Conservation (phyloP, 202 grass and related monocot genomes). For the Digitaria exilis region DNA sequence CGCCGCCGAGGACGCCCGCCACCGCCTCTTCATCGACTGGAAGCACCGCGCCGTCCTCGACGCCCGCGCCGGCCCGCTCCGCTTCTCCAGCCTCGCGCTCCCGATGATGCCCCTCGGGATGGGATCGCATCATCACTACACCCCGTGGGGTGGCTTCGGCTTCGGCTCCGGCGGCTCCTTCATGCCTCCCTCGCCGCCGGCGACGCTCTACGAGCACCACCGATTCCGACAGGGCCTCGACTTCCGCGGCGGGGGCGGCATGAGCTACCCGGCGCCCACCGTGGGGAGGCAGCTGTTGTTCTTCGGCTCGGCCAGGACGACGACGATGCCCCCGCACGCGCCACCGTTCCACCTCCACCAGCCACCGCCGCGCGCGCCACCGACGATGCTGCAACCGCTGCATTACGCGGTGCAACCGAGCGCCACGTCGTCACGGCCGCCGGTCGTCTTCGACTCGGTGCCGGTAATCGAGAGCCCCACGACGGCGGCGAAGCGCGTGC, state of each 20-base stretch:
- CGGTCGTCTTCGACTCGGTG: slow-evolving; percentile 63
- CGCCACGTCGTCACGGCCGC: slow-evolving; percentile 26
- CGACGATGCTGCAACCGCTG: slow-evolving; percentile 30
- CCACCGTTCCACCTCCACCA: too few relatives aligned
- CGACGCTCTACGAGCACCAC: slow-evolving; percentile 86
- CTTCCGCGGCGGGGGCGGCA: slow-evolving; percentile 28
- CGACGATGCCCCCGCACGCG: slow-evolving; percentile 34
- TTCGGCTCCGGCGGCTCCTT: slow-evolving; percentile 35
- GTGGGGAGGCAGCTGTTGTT: slow-evolving; percentile 55
- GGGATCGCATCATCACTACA: slow-evolving; percentile 35
- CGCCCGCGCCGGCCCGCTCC: slow-evolving; percentile 41
- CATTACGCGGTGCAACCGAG: slow-evolving; percentile 42
- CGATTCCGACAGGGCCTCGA: slow-evolving; percentile 56
- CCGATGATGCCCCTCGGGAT: slow-evolving; percentile 43
- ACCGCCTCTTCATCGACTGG: slow-evolving; percentile 88
- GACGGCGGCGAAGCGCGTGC: slow-evolving; percentile 76
- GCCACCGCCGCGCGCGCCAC: slow-evolving; percentile 40
- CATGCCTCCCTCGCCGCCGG: slow-evolving; percentile 63
- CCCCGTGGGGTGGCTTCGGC: slow-evolving; percentile 47
- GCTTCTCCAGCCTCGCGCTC: slow-evolving; percentile 51
- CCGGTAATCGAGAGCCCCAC: slow-evolving; percentile 52
- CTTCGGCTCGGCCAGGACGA: slow-evolving; percentile 50
- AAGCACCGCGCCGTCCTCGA: slow-evolving; percentile 51
- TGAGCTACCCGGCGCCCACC: slow-evolving; percentile 31
- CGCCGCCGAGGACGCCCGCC: slow-evolving; percentile 47